phyloP scores from a whole-genome alignment of 352 stramenopile species.

The Pythium aristosporum region DNA sequence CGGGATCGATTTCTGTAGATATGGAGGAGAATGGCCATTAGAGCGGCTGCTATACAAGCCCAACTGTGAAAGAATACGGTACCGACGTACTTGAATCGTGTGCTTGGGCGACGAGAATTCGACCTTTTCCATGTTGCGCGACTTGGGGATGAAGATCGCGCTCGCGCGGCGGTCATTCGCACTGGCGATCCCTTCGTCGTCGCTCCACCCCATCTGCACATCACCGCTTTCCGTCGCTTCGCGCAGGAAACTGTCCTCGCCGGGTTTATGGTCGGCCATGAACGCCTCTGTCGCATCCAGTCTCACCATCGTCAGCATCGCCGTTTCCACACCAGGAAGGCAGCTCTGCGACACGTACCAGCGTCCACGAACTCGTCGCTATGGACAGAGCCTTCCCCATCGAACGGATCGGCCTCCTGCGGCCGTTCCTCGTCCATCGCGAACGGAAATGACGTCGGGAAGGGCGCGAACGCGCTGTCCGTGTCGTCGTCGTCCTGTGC shows the following conservation, averaged over 20 bases:
- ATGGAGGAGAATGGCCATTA: neutral
- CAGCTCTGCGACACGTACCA: conserved; percentile 33
- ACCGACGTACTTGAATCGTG: conserved; percentile 1
- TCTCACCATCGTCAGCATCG: neutral
- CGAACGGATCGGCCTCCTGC: neutral
- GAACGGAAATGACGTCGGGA: neutral
- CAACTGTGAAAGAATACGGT: neutral
- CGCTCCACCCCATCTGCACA: conserved; percentile 27
- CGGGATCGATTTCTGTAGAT: conserved; percentile 3
- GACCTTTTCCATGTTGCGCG: conserved; percentile 68
- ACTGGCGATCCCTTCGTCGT: conserved; percentile 29
- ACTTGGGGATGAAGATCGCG: conserved; percentile 73
- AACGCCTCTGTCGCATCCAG: conserved; percentile 20
- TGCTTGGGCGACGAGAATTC: conserved; percentile 55
- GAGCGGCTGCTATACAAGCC: no score
- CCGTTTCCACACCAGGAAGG: neutral
- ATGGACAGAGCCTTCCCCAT: conserved; percentile 25
- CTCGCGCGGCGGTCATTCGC: conserved; percentile 37
- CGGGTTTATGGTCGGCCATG: conserved; percentile 18
- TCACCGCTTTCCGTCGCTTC: conserved; percentile 20
- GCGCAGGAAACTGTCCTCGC: conserved; percentile 28
- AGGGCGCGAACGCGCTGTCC: neutral
- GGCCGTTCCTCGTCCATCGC: neutral
- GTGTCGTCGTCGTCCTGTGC: neutral
- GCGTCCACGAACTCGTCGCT: conserved; percentile 75